These are phyloP conservation scores for Helicocarpus griseus DNA, from an alignment of 2,329 filamentous ascomycete species.

Conservation along the genomic window DNA sequence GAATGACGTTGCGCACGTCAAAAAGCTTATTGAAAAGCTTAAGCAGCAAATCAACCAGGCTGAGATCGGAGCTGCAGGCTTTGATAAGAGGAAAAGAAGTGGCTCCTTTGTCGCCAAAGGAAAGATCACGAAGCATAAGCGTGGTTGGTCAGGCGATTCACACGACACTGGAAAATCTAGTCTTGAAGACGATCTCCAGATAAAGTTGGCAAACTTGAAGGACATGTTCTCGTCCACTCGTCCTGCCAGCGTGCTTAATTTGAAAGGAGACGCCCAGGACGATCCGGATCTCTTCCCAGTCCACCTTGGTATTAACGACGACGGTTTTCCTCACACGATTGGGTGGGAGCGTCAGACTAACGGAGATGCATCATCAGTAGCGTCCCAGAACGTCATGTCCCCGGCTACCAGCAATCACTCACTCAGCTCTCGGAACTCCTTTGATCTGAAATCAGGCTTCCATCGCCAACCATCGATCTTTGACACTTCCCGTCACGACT, in stretches of 20 bases:
- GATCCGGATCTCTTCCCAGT: constrained; percentile 38
- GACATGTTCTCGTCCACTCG: constrained; percentile 39
- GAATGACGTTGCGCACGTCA: constrained; percentile 89
- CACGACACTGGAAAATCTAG: constrained; percentile 34
- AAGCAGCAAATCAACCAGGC: constrained; percentile 84
- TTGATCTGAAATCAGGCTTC: constrained; percentile 12
- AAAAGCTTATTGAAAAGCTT: constrained; percentile 92
- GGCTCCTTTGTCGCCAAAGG: constrained; percentile 37
- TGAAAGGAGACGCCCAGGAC: constrained; percentile 36
- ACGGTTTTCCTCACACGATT: constrained; percentile 19
- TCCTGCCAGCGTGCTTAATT: constrained; percentile 31
- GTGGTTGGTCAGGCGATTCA: constrained; percentile 92
- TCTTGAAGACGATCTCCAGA: constrained; percentile 36
- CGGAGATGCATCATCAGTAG: constrained; percentile 22
- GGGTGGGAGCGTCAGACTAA: constrained; percentile 23
- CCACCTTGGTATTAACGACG: constrained; percentile 23
- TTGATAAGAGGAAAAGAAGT: constrained; percentile 53
- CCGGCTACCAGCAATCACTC: constrained; percentile 33
- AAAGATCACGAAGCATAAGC: constrained; percentile 76
- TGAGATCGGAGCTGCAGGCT: constrained; percentile 50
- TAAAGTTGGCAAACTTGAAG: constrained; percentile 34
- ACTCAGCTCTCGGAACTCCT: constrained; percentile 22
- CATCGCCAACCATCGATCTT: constrained; percentile 15
- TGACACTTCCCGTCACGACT: constrained; percentile 16
- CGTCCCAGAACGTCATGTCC: constrained; percentile 25